phyloP scores from a whole-genome alignment of 805 yeast genomes.

The Kuraishia molischiana region DNA sequence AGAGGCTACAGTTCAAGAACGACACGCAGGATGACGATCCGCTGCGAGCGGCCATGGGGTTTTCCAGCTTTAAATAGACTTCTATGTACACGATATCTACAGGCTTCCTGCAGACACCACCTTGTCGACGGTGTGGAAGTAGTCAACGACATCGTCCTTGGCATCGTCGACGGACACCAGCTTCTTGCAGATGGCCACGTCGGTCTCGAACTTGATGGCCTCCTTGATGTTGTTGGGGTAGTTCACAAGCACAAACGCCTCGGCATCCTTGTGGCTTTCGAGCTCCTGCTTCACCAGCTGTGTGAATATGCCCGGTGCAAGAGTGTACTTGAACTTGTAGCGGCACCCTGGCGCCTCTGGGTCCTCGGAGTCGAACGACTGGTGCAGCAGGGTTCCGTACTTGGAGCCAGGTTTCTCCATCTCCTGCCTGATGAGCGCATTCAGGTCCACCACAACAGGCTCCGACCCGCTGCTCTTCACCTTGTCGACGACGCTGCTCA shows the following conservation, averaged over 20 bases:
- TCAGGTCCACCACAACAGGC: constrained; percentile 40
- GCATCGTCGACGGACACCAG: constrained; percentile 24
- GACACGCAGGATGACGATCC: constrained; percentile 13
- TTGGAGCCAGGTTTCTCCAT: constrained; percentile 30
- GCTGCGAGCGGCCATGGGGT: constrained; percentile 44
- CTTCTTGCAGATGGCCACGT: constrained; percentile 39
- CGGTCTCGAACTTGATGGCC: constrained; percentile 66
- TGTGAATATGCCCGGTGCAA: constrained; percentile 37
- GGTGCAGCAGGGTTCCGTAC: constrained; percentile 44
- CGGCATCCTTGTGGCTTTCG: constrained; percentile 23
- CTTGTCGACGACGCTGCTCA: constrained; percentile 3
- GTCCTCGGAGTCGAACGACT: constrained; percentile 19
- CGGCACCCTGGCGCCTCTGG: constrained; percentile 16
- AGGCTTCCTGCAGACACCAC: constrained; percentile 16
- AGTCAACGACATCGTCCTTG: constrained; percentile 42
- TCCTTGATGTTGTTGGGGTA: constrained; percentile 58
- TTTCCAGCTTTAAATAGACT: constrained; percentile 32
- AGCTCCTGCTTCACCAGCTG: constrained; percentile 32
- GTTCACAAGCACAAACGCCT: constrained; percentile 40
- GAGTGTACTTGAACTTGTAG: constrained; percentile 18
- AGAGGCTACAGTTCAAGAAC: constrained; percentile 8
- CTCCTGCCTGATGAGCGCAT: constrained; percentile 34
- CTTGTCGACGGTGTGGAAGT: constrained; percentile 60
- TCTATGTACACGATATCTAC: constrained; percentile 3
- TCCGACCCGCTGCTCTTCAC: constrained; percentile 7